phyloP scores from a whole-genome alignment of 805 yeast genomes.

The Debaryomyces prosopidis region DNA sequence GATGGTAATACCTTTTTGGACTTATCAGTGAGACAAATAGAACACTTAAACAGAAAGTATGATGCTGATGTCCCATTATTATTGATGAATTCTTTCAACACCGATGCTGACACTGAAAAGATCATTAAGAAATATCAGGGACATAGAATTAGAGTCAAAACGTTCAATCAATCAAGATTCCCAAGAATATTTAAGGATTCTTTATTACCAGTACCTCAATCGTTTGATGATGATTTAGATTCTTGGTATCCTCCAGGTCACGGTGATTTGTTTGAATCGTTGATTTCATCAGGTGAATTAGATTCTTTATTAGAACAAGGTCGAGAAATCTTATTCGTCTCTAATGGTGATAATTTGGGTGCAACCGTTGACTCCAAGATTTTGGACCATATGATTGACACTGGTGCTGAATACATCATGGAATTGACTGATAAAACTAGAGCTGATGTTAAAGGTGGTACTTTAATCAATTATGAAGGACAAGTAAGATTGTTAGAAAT shows the following conservation, averaged over 20 bases:
- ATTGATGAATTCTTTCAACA: slow-evolving; percentile 98
- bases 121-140: slow-evolving; percentile 96
- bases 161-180: slow-evolving; percentile 97
- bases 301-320: slow-evolving; percentile 90
- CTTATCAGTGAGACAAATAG: slow-evolving; percentile 94
- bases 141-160: slow-evolving; percentile 90
- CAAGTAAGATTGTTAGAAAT: slow-evolving; percentile 92
- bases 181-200: slow-evolving; percentile 96
- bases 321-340: slow-evolving; percentile 90
- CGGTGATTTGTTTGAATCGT: slow-evolving; percentile 93
- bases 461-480: slow-evolving; percentile 93
- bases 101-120: slow-evolving; percentile 92
- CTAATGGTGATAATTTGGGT: slow-evolving; percentile 98
- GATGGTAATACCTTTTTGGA: slow-evolving; percentile 98
- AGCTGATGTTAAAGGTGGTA: slow-evolving; percentile 99
- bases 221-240: slow-evolving; percentile 70
- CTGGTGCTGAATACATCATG: slow-evolving; percentile 94
- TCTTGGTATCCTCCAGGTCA: slow-evolving; percentile 99
- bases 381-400: slow-evolving; percentile 87
- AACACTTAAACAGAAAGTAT: slow-evolving; percentile 84
- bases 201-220: slow-evolving; percentile 89
- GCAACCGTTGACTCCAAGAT: slow-evolving; percentile 95
- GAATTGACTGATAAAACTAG: slow-evolving; percentile 98
- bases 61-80: slow-evolving; percentile 93
- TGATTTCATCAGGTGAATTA: slow-evolving; percentile 87